Evolutionary conservation across 75 land plant species (phyloP), one percentile per base, ranked within the genome.

Genomic region (Adiantum capillusveneris): DNA sequence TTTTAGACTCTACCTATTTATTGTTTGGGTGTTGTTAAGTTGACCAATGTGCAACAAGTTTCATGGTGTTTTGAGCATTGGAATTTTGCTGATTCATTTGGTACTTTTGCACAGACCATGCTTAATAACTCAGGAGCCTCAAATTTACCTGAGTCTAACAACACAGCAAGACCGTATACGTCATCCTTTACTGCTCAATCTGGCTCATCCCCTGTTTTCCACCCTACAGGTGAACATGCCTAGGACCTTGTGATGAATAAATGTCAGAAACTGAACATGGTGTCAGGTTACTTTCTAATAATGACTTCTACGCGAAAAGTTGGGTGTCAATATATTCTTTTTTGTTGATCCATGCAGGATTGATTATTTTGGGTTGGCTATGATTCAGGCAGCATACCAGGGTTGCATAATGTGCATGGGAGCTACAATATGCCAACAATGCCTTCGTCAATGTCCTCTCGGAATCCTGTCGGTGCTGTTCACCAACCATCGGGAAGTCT

Each of bases 401-500:
- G 95, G 25, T 60, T 83, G 36, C 84, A 85, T 43, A 79, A 77
- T 34, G 73, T 84, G 41, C 86, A 84, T 60, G 89, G 82, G 28
- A 88, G 76, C 67, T 93, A 79, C 68, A 92, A 72, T 60, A 65
- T 88, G 55, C 81, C 79, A 68, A 83, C 74, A 49, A 70, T 94
- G 76, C 78, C 79, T 0, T 77, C 78, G 5, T 43, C 85, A 43
- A 73, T 85, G 41, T 48, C 89, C 22, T 82, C 98, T 58, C 52
- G 98, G 41, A 93, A 93, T 63, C 85, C 84, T 25, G 79, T 84
- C 16, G 71, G 69, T 67, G 87, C 77, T 11, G 74, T 81, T 41
- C 98, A 88, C 50, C 98, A 88, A 60, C 79, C 83, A 59, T 59
- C 81, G 6, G 98, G 90, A 57, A 84, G 67, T 57, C 66, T 88